Percentiles rank a stretch among this genome's conserved stretches.
phyloP scores from a whole-genome alignment of 176 grass and related monocot genomes.

The Oryza coarctata region DNA sequence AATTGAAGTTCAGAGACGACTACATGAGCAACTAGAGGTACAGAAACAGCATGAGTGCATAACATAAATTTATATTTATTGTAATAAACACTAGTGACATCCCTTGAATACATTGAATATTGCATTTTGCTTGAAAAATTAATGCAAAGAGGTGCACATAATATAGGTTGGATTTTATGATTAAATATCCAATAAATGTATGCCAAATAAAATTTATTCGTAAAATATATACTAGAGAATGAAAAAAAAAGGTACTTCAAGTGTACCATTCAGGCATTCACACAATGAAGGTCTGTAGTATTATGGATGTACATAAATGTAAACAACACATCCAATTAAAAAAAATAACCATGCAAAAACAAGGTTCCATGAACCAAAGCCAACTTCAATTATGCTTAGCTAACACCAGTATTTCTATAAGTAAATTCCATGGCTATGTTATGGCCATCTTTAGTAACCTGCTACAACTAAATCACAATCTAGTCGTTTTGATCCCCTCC shows the following conservation, averaged over 20 bases:
- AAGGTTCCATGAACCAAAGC: neutral
- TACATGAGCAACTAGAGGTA: slow-evolving; percentile 98
- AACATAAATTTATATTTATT: slow-evolving; percentile 10
- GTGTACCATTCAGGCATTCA: neutral
- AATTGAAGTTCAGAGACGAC: slow-evolving; percentile 89
- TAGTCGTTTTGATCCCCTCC: neutral
- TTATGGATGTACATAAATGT: neutral
- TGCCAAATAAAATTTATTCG: neutral
- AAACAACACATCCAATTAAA: neutral
- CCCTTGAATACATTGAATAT: slow-evolving; percentile 1
- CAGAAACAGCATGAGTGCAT: neutral
- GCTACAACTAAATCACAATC: neutral
- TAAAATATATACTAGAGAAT: slow-evolving; percentile 19
- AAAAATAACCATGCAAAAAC: neutral
- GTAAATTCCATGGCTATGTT: neutral
- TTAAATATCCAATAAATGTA: slow-evolving; percentile 17
- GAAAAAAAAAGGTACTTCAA: neutral
- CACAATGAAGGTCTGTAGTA: neutral
- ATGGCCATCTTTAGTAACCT: slow-evolving; percentile 1
- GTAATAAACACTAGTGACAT: neutral
- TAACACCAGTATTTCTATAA: neutral
- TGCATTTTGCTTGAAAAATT: neutral
- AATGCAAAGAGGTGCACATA: neutral
- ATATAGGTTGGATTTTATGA: slow-evolving; percentile 18
- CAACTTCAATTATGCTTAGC: neutral